Evolutionary conservation across 2,329 filamentous ascomycete genomes (phyloP), one percentile per base, ranked within the genome.

Genomic region (Phialemoniopsis sp.): DNA sequence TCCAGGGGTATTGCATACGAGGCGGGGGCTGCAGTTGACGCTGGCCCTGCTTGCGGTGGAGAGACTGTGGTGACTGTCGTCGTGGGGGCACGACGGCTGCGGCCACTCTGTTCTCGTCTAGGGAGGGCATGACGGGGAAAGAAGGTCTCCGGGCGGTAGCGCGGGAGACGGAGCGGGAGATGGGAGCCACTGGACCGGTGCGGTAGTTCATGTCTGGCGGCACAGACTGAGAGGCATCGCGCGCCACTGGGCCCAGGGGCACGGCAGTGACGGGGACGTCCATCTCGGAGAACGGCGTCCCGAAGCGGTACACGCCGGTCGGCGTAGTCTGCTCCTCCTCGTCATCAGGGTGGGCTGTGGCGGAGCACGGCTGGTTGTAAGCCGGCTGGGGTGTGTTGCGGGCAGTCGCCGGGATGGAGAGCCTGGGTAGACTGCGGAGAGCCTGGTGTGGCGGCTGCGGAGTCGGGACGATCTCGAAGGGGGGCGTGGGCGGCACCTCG

Each of bases 131-230:
- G 43, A 81, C 70, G 26, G 76, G 71, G 61, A 87, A 78, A 6
- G 83, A 87, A 1, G 85, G 84, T 3, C 84, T 78, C 38, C 82
- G 76, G 32, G 58, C 66, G 39, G 77, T 82, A 14, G 74, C 64
- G 38, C 76, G 74, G 34, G 75, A 79, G 48, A 73, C 66, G 32
- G 70, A 72, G 18, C 73, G 70, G 28, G 60, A 35, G 30, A 56
- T 58, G 18, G 61, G 56, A 41, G 50, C 49, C 45, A 59, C 53
- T 42, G 55, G 42, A 57, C 58, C 44, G 59, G 54, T 32, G 68
- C 81, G 78, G 68, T 85, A 95, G 58, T 80, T 83, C 89, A 96
- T 95, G 64, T 95, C 83, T 7, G 91, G 91, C 32, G 91, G 91
- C 0, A 96, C 91, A 5, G 90, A 96, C 61, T 95, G 89, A 18